Conservation (phyloP, 257 asterid genomes). For the Gentiana dahurica region DNA sequence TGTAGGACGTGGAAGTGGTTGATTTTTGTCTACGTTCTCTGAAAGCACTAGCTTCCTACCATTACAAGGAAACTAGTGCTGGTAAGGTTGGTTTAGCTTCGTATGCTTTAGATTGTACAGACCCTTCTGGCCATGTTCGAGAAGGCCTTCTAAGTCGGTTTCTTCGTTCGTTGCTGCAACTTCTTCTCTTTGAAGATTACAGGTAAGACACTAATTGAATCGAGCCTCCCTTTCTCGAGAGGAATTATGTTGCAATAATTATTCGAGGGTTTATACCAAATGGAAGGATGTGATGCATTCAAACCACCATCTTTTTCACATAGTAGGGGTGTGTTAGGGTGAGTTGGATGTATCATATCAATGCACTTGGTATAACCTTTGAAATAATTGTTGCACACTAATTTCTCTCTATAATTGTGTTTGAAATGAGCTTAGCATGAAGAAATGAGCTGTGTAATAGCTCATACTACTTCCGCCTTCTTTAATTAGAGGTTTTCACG, state of each 20-base stretch:
- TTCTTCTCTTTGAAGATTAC: slow-evolving; percentile 85
- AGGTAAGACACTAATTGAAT: slow-evolving; percentile 37
- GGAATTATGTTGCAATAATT: no score
- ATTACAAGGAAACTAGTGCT: slow-evolving; percentile 61
- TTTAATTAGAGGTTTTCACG: no score
- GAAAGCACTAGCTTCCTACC: slow-evolving; percentile 82
- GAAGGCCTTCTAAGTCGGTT: slow-evolving; percentile 76
- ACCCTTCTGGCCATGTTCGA: slow-evolving; percentile 54
- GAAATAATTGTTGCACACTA: no score
- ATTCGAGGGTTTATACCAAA: no score
- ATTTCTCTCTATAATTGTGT: no score
- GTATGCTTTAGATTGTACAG: slow-evolving; percentile 56
- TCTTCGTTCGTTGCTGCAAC: slow-evolving; percentile 68
- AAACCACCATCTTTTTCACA: neutral
- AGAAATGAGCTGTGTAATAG: no score
- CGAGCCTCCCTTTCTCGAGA: neutral
- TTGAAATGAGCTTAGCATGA: no score
- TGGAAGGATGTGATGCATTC: neutral
- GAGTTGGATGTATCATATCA: neutral
- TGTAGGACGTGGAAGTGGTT: slow-evolving; percentile 67
- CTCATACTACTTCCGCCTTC: no score
- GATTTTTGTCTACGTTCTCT: slow-evolving; percentile 75
- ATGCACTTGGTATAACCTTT: no score
- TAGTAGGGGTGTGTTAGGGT: neutral
- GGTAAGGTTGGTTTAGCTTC: slow-evolving; percentile 85